Percentiles rank a stretch among this genome's conserved stretches.
These are phyloP conservation scores for Coemansia sp. DNA, from an alignment of 371 early-diverging fungal genomes.

Conservation along the genomic window DNA sequence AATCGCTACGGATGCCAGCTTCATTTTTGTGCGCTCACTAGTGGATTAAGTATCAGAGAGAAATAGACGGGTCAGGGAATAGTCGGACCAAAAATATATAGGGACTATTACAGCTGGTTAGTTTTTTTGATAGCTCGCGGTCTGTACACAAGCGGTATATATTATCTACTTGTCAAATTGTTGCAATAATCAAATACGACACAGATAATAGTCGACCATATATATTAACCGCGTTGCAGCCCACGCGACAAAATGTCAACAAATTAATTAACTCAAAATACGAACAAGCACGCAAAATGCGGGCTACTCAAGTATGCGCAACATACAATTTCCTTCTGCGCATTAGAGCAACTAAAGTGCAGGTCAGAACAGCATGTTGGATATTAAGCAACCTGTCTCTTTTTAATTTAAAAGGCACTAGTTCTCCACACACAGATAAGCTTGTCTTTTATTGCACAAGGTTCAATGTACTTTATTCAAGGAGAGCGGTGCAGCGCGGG, in stretches of 20 bases:
- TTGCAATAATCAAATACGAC: neutral
- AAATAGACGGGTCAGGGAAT: neutral
- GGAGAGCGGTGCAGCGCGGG: too few species aligned
- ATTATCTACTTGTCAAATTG: neutral
- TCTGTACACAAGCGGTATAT: neutral
- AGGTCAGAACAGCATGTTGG: neutral
- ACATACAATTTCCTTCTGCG: neutral
- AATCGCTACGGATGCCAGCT: conserved; percentile 7
- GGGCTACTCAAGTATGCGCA: neutral
- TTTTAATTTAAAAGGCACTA: neutral
- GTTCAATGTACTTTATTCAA: neutral
- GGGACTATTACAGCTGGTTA: neutral
- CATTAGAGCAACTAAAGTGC: neutral
- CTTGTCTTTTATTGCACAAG: neutral
- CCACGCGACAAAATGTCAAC: neutral
- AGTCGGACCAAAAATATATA: neutral
- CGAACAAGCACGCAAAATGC: neutral
- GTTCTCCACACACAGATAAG: neutral
- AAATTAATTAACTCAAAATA: neutral
- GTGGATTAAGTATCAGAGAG: neutral
- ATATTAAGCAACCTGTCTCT: neutral
- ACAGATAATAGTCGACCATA: neutral
- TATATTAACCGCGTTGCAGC: neutral
- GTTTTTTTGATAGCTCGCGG: neutral
- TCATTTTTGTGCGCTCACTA: neutral